These are phyloP conservation scores for Berkeleyomyces rouxiae DNA, from an alignment of 2,329 filamentous ascomycete species.

Conservation along the genomic window DNA sequence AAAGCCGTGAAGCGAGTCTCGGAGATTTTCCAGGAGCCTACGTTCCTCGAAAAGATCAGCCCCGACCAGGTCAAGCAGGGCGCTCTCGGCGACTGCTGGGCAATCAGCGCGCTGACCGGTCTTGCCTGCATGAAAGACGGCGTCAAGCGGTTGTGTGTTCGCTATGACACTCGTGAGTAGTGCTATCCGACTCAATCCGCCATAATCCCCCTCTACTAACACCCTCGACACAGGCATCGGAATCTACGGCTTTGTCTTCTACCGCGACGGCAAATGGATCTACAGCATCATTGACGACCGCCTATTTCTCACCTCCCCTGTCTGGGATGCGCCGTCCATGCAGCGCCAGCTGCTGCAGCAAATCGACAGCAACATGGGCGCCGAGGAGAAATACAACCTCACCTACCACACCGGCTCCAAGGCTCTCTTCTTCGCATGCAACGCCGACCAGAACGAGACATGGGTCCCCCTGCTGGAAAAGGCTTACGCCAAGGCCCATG, in stretches of 20 bases:
- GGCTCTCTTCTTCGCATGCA: constrained; percentile 64
- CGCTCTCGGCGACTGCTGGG: constrained; percentile 65
- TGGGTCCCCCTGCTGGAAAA: constrained; percentile 72
- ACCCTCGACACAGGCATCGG: constrained; percentile 37
- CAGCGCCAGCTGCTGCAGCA: constrained; percentile 60
- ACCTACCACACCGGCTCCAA: constrained; percentile 60
- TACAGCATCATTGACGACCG: constrained; percentile 87
- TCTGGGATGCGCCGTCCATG: constrained; percentile 63
- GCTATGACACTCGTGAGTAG: constrained; percentile 42
- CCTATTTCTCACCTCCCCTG: constrained; percentile 64
- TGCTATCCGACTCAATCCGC: background rate
- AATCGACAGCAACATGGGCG: constrained; percentile 51
- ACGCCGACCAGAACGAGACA: constrained; percentile 60
- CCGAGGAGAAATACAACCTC: constrained; percentile 53
- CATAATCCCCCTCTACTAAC: background rate
- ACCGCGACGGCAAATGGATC: constrained; percentile 78
- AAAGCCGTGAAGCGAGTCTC: constrained; percentile 60
- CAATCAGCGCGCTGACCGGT: constrained; percentile 62
- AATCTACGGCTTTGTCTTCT: constrained; percentile 83
- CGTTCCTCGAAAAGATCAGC: constrained; percentile 48
- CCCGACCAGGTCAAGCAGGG: constrained; percentile 66
- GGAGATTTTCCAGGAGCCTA: constrained; percentile 60
- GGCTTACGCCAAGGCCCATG: constrained; percentile 71
- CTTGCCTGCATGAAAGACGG: constrained; percentile 55
- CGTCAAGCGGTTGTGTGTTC: constrained; percentile 59